These are phyloP conservation scores for Cyclotella sp. DNA, from an alignment of 108 stramenopile species.

Conservation along the genomic window DNA sequence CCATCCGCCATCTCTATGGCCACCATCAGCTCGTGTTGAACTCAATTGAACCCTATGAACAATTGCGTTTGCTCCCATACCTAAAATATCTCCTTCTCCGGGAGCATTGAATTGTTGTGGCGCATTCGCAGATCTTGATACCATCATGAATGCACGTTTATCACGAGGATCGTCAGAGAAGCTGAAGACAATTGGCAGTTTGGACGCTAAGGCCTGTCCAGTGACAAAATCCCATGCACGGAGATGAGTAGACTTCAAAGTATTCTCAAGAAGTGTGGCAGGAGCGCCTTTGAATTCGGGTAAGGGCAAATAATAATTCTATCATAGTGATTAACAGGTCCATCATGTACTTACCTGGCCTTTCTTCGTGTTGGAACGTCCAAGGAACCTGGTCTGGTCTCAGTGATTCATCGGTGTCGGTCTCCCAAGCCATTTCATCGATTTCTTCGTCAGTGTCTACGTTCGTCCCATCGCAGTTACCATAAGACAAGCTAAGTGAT, in stretches of 20 bases:
- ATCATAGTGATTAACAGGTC: not conserved
- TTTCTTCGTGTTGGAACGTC: constrained; percentile 73
- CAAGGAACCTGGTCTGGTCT: constrained; percentile 60
- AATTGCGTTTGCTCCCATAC: constrained; percentile 83
- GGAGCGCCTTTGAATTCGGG: constrained; percentile 46
- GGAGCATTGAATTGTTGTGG: constrained; percentile 70
- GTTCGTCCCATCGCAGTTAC: constrained; percentile 13
- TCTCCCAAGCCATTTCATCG: constrained; percentile 14
- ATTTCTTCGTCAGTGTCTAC: constrained; percentile 26
- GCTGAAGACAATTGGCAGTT: constrained; percentile 69
- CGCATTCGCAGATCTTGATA: constrained; percentile 63
- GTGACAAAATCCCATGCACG: constrained; percentile 83
- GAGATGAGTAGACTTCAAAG: constrained; percentile 61
- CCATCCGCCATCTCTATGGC: constrained; percentile 50
- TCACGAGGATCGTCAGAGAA: constrained; percentile 69
- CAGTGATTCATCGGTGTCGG: constrained; percentile 18
- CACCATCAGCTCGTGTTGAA: constrained; percentile 42
- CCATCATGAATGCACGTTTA: constrained; percentile 75
- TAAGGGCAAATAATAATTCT: not conserved
- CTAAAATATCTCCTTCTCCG: constrained; percentile 74
- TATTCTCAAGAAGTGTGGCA: constrained; percentile 71
- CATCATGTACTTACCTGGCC: constrained; percentile 27
- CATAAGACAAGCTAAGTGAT: constrained; percentile 8
- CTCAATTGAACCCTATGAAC: constrained; percentile 71
- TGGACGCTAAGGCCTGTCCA: constrained; percentile 69